These are phyloP conservation scores for Gynostemma pentaphyllum DNA, from an alignment of 306 rosid genomes.

Conservation along the genomic window DNA sequence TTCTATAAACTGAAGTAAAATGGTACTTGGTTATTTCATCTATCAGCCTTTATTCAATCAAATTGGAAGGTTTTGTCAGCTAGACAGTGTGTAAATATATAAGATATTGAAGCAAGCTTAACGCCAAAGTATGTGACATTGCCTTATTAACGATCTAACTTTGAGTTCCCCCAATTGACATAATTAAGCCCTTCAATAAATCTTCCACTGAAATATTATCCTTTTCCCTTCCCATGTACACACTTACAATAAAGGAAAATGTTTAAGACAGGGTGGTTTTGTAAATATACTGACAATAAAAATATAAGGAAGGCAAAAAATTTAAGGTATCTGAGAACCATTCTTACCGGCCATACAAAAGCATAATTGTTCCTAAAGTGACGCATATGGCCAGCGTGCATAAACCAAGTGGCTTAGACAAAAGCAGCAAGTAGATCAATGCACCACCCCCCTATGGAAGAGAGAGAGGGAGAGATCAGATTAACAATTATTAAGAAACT, in stretches of 20 bases:
- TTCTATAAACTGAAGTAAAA: neutral
- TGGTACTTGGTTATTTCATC: neutral
- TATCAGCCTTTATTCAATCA: neutral
- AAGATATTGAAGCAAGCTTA: neutral
- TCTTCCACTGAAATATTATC: neutral
- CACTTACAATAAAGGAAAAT: neutral
- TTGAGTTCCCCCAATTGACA: neutral
- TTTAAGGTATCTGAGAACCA: constrained; percentile 11
- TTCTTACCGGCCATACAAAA: constrained; percentile 68
- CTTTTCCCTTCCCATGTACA: neutral
- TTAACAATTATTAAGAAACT: neutral
- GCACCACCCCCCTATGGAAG: constrained; percentile 69
- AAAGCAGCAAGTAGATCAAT: constrained; percentile 57
- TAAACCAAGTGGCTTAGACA: constrained; percentile 93
- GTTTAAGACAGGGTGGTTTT: neutral
- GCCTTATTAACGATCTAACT: neutral
- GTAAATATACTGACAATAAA: neutral
- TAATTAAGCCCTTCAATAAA: neutral
- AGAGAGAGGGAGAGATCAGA: constrained; percentile 5
- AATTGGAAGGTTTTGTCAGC: neutral
- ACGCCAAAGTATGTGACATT: neutral
- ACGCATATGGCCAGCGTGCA: constrained; percentile 60
- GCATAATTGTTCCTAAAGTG: constrained; percentile 60
- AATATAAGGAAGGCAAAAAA: constrained; percentile 8
- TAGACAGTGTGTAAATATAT: neutral